Evolutionary conservation across 495 filamentous ascomycete species (phyloP), one percentile per base, ranked within the genome.

Genomic region (Mycothermus thermophilus): DNA sequence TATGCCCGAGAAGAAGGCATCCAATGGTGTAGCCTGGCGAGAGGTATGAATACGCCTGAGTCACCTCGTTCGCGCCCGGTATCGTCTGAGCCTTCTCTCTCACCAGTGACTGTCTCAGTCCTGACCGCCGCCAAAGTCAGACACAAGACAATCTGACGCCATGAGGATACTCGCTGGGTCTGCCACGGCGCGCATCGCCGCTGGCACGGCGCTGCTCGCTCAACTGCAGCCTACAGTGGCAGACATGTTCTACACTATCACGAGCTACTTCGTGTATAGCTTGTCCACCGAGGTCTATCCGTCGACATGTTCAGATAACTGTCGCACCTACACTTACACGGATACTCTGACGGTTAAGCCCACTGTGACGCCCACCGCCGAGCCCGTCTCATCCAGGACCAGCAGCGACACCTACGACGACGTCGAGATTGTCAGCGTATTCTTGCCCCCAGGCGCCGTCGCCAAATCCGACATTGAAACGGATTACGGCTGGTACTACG

Each of bases 371-470:
- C 41, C 60, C 6, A 41, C 61, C 0, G 50, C 53, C 0, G 44
- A 46, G 17, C 48, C 59, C 5, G 6, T 58, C 8, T 62, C 57
- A 0, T 54, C 57, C 0, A 39, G 47, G 26, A 60, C 52, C 22
- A 44, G 44, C 11, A 47, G 48, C 19, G 27, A 47, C 8, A 41
- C 27, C 28, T 38, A 34, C 27, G 9, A 30, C 10, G 45, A 50
- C 22, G 38, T 57, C 8, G 59, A 58, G 5, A 15, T 64, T 14
- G 41, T 64, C 15, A 20, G 60, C 26, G 33, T 63, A 23, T 40
- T 59, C n/a, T 47, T 62, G 30, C 46, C 57, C 4, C 45, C 48
- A 10, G 54, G 42, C 12, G 42, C 44, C 6, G 51, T 56, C 8
- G 35, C 27, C n/a, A 9, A 23, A 8, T 17, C 15, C 8, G 38